Base-by-base conservation (phyloP, 768 basidiomycete species). In the Inosperma sp. region DNA sequence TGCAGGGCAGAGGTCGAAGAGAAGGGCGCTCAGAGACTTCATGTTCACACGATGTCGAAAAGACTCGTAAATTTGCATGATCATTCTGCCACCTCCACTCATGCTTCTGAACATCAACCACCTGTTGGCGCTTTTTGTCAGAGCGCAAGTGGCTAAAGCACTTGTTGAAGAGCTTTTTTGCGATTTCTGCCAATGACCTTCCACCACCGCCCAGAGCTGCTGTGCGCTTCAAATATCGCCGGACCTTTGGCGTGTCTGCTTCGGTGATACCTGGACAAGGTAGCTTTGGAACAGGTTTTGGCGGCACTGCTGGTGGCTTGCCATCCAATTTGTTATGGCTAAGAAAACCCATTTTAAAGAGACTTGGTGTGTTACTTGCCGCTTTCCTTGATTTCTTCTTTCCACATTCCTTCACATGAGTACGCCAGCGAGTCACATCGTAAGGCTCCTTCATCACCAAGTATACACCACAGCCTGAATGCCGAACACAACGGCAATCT, bases 71-170 rank as follows among this genome's bases (percentile, higher is more conserved):
- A 19, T 52, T 43, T 22, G 10, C 12, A 26, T 49, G 43, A 60
- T 66, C 61, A 37, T 66, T 70, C 30, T 37, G 39, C 67, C 68
- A 70, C 5, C 7, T 33, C 14, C 56, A 56, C 12, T 59, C 52
- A 25, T 62, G 56, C 23, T 19, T 31, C 56, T 62, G 40, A 50
- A 41, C 25, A 7, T 26, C 27, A 17, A 31, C 10, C 21, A 61
- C 54, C 17, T 19, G 19, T 8, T 41, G 9, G 3, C 39, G 16
- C 8, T 48, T 52, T 22, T 26, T 14, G 21, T 36, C 25, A 3
- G 7, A 21, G 3, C 21, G 21, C 21, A 58, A 25, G 14, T 55
- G 12, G n/a, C 48, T 46, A 33, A 58, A 58, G 1, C 34, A 17
- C 31, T 51, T 55, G 9, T 25, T 8, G 26, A 47, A 53, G 3